These are phyloP conservation scores for Stachybotrys chlorohalonatus DNA, from an alignment of 2,329 filamentous ascomycete species.

Conservation along the genomic window DNA sequence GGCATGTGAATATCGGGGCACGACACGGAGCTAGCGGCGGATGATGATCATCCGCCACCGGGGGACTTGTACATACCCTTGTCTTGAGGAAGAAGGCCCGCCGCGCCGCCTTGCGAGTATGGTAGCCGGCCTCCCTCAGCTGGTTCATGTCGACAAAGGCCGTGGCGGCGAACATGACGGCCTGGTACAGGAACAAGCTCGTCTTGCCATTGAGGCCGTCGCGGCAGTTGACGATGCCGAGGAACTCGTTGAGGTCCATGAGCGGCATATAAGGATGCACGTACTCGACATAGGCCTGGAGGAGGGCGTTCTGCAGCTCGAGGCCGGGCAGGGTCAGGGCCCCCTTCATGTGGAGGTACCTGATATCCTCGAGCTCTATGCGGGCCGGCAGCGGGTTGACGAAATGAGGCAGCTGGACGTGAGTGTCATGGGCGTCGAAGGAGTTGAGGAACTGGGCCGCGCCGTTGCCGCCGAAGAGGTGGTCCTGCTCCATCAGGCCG, in stretches of 20 bases:
- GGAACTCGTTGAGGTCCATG: conserved; percentile 57
- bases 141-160: conserved; percentile 78
- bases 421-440: conserved; percentile 36
- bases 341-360: conserved; percentile 76
- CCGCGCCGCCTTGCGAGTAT: conserved; percentile 68
- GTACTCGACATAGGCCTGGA: conserved; percentile 78
- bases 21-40: background rate
- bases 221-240: conserved; percentile 50
- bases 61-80: conserved; percentile 47
- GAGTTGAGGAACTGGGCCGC: conserved; percentile 35
- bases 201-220: conserved; percentile 64
- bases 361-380: conserved; percentile 72
- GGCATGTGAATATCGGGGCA: conserved; percentile 13
- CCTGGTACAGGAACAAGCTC: conserved; percentile 84
- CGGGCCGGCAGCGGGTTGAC: conserved; percentile 71
- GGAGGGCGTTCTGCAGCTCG: conserved; percentile 66
- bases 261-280: conserved; percentile 93
- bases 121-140: conserved; percentile 68
- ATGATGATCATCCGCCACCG: background rate
- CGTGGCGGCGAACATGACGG: conserved; percentile 87
- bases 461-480: conserved; percentile 27
- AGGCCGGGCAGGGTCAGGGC: conserved; percentile 67
- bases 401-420: conserved; percentile 51
- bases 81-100: conserved; percentile 86
- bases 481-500: conserved; percentile 21